Base-by-base conservation (phyloP, 1,284 basidiomycete species). In the Ustilago trichophora region DNA sequence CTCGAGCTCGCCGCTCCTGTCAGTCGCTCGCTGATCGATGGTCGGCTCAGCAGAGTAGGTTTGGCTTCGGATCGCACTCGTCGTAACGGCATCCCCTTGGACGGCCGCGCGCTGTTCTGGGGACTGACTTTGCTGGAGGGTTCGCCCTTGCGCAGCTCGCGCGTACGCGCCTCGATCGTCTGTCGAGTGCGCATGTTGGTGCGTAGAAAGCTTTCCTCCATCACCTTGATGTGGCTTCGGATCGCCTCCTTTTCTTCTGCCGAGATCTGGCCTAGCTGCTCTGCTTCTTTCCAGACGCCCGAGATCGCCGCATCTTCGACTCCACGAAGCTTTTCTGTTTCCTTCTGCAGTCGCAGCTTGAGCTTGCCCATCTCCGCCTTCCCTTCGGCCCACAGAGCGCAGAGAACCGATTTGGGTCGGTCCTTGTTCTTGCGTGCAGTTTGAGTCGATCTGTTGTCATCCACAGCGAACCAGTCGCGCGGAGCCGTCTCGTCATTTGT, bases 261-360 rank as follows among this genome's bases (percentile, higher is more conserved):
- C 8, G 26, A 10, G 13, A 63, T 21, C 16, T 49, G 27, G 3
- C 40, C 32, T 21, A 38, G 21, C 7, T 26, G 18, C 21, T 35
- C n/a, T 7, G 64, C 52, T 26, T 57, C 19, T 22, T 18, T 62
- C 65, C 65, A 68, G 0, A 47, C 22, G 10, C 36, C 15, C 25
- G 65, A 63, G 10, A 68, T 37, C 27, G 54, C 58, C 16, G 19
- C 53, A 26, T 68, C 65, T 24, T 68, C 65, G 9, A 31, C 44
- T 2, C 46, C 42, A 15, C 54, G 45, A n/a, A 55, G 27, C 42
- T 43, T 53, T 15, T 49, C 41, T 11, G 38, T 31, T 40, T 40
- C 42, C n/a, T 43, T 34, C 18, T 33, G 31, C 29, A 68, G 25
- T 9, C 31, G 32, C n/a, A 22, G 32, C 33, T 54, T 57, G 21